These are phyloP conservation scores for Gynochthodes officinalis DNA, from an alignment of 257 asterid species.

Conservation along the genomic window DNA sequence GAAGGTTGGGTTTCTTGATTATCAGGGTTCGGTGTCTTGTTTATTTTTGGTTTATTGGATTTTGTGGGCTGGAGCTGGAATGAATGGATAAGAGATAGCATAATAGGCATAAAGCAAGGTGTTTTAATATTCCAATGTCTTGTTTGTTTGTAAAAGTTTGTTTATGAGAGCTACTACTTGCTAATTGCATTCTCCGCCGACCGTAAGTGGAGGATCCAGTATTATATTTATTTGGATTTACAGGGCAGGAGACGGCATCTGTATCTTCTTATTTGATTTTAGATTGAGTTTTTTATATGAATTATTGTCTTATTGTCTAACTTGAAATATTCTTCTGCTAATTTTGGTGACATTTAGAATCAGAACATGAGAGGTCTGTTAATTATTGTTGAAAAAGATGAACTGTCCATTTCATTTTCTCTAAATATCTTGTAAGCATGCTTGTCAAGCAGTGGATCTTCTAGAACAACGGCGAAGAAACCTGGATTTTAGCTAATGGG, in stretches of 20 bases:
- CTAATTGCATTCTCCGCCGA: too few relatives aligned
- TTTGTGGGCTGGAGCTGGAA: neutral
- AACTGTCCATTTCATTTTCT: constrained; percentile 26
- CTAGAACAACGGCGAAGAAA: constrained; percentile 35
- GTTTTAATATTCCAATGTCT: neutral
- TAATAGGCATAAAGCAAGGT: neutral
- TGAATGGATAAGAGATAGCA: neutral
- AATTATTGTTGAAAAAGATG: constrained; percentile 13
- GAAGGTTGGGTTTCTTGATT: neutral
- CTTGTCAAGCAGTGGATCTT: constrained; percentile 62
- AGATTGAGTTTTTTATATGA: neutral
- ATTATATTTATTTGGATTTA: neutral
- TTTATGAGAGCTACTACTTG: neutral
- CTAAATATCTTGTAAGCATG: constrained; percentile 66
- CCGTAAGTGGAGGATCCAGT: neutral
- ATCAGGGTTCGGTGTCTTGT: neutral
- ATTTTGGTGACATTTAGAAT: neutral
- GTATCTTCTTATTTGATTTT: neutral
- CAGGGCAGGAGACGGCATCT: neutral
- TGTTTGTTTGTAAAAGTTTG: neutral
- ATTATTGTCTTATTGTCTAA: neutral
- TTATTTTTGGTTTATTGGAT: neutral
- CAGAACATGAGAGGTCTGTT: constrained; percentile 13
- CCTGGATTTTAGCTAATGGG: constrained; percentile 57
- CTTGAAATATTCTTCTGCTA: neutral